A percentile compares a stretch with the other conserved stretches of the same genome.
Conservation (phyloP, 176 grass and related monocot genomes). For the Leersia perrieri region DNA sequence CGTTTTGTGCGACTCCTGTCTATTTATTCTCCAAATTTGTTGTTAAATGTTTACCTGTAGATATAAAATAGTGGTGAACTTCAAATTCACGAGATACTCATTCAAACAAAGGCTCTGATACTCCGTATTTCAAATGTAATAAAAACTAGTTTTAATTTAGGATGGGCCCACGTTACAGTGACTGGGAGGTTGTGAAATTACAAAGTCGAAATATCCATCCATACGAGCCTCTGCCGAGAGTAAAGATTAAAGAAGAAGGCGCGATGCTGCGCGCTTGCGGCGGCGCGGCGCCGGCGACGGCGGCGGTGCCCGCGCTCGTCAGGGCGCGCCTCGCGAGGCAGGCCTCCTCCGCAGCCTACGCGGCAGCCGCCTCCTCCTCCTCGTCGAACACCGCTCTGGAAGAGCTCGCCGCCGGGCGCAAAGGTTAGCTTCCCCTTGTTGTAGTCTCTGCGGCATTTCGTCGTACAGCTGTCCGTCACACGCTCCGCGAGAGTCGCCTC, state of each 20-base stretch:
- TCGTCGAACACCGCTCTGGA: conserved; percentile 34
- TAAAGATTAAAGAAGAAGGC: neutral
- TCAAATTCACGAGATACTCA: too few relatives aligned
- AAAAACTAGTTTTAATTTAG: too few relatives aligned
- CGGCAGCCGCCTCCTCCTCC: conserved; percentile 13
- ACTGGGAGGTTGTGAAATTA: neutral
- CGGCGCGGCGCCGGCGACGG: conserved; percentile 23
- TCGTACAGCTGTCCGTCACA: neutral
- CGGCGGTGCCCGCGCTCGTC: conserved; percentile 35
- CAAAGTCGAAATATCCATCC: conserved; percentile 14
- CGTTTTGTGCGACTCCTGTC: too few relatives aligned
- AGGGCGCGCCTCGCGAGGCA: conserved; percentile 48
- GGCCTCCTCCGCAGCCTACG: conserved; percentile 29
- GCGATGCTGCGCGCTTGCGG: conserved; percentile 51
- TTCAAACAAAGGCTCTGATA: too few relatives aligned
- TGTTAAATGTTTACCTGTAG: too few relatives aligned
- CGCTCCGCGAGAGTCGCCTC: neutral
- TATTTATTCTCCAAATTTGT: too few relatives aligned
- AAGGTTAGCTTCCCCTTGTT: conserved; percentile 45
- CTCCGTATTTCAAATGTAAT: neutral
- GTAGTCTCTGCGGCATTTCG: neutral
- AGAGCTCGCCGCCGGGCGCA: conserved; percentile 71
- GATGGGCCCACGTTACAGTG: neutral
- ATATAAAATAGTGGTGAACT: too few relatives aligned
- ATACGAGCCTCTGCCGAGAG: neutral